Evolutionary conservation across 441 rosid species (phyloP).

Genomic region (Populus hybrid): DNA sequence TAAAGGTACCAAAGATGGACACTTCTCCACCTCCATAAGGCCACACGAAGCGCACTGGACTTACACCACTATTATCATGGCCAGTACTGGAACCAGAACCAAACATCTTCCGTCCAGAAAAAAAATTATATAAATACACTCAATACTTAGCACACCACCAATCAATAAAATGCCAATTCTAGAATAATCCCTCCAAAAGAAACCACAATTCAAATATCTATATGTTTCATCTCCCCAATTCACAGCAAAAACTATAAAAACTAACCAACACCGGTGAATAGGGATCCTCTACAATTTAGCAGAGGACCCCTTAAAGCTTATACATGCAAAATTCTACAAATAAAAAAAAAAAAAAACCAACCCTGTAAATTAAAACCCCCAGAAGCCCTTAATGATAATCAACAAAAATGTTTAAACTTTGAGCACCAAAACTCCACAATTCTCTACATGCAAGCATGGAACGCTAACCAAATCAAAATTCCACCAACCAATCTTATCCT

Average conservation of each 20-base stretch:
- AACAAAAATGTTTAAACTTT: constrained; percentile 25
- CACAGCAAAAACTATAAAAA: constrained; percentile 7
- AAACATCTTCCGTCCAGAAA: constrained; percentile 47
- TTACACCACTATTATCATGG: constrained; percentile 49
- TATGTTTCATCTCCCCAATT: constrained; percentile 13
- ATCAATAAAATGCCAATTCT: constrained; percentile 21
- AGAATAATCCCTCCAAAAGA: constrained; percentile 11
- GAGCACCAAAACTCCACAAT: constrained; percentile 26
- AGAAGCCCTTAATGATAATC: constrained; percentile 35
- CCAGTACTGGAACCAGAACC: constrained; percentile 52
- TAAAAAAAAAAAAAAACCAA: constrained; percentile 16
- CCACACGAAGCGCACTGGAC: constrained; percentile 69
- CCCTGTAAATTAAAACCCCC: constrained; percentile 20
- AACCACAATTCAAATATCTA: constrained; percentile 13
- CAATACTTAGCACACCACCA: constrained; percentile 24
- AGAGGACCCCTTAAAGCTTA: constrained; percentile 62
- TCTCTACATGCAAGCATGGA: constrained; percentile 43
- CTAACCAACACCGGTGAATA: constrained; percentile 12
- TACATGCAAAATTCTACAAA: constrained; percentile 46
- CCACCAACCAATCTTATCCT: constrained; percentile 28
- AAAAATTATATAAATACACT: constrained; percentile 22
- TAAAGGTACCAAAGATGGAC: constrained; percentile 46
- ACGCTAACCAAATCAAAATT: constrained; percentile 21
- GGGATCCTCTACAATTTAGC: constrained; percentile 63
- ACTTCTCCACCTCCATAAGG: constrained; percentile 39